Evolutionary conservation across 78 protist species (phyloP).

Genomic region (Anaeramoeba flamelloides): DNA sequence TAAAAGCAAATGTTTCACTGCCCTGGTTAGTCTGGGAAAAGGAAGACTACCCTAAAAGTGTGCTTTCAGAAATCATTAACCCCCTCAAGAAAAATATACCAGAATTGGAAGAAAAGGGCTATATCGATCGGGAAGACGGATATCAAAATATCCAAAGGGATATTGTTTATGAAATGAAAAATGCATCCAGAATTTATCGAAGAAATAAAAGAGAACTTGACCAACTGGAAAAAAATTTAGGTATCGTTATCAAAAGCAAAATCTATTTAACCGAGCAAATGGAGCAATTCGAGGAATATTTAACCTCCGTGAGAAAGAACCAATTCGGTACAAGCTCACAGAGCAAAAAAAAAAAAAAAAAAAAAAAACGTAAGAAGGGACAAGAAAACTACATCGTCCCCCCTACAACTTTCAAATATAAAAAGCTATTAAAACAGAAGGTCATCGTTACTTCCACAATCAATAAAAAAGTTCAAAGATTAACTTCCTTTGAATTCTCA

Average conservation of each 20-base stretch:
- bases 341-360: background rate
- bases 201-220: background rate
- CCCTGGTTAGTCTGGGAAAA: background rate
- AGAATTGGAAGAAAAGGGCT: background rate
- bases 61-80: background rate
- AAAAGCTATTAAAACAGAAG: background rate
- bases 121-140: background rate
- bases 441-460: background rate
- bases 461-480: background rate
- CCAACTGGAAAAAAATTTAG: background rate
- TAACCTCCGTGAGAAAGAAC: background rate
- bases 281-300: background rate
- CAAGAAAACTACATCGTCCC: background rate
- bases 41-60: background rate
- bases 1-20: background rate
- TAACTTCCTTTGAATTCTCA: background rate
- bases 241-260: background rate
- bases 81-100: background rate
- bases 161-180: background rate
- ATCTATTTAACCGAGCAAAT: background rate
- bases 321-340: background rate
- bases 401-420: background rate
- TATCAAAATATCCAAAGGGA: background rate
- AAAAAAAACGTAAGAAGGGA: background rate
- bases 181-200: background rate